Conservation (phyloP, 176 grass and related monocot genomes). For the Hordeum marinum region DNA sequence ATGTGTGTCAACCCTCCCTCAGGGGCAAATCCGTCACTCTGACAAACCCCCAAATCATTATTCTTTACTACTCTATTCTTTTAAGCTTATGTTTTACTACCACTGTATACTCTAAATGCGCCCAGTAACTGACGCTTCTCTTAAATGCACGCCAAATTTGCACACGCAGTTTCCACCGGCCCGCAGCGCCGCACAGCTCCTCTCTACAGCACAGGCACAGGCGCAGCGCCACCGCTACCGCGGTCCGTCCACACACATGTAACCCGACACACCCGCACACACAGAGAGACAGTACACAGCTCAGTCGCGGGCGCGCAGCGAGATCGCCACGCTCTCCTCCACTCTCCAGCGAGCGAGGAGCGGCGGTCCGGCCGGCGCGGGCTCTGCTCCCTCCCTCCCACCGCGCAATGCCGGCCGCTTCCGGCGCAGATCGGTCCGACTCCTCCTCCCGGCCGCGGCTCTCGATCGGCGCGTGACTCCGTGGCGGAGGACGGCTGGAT, state of each 20-base stretch:
- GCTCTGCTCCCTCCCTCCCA: background rate
- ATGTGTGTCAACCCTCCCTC: background rate
- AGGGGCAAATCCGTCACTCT: slow-evolving; percentile 18
- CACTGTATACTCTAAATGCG: background rate
- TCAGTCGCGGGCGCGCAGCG: slow-evolving; percentile 28
- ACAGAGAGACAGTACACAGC: slow-evolving; percentile 7
- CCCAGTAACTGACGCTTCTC: background rate
- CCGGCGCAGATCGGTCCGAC: slow-evolving; percentile 29
- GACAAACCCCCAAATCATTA: too few species aligned
- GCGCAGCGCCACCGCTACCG: background rate
- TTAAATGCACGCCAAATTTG: slow-evolving; percentile 32
- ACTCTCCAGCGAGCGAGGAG: background rate
- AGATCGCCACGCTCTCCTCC: slow-evolving; percentile 21
- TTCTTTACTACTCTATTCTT: too few species aligned
- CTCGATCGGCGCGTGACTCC: slow-evolving; percentile 5
- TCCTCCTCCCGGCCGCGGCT: background rate
- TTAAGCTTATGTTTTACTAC: too few species aligned
- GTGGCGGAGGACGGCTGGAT: slow-evolving; percentile 4
- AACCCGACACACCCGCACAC: slow-evolving; percentile 30
- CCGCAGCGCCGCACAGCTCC: background rate
- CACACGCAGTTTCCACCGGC: background rate
- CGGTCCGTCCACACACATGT: background rate
- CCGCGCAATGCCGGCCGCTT: slow-evolving; percentile 39
- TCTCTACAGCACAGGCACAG: background rate
- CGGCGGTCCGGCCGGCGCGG: background rate